Evolutionary conservation across 2,329 filamentous ascomycete species (phyloP).

Genomic region (Xylariaceae sp.): DNA sequence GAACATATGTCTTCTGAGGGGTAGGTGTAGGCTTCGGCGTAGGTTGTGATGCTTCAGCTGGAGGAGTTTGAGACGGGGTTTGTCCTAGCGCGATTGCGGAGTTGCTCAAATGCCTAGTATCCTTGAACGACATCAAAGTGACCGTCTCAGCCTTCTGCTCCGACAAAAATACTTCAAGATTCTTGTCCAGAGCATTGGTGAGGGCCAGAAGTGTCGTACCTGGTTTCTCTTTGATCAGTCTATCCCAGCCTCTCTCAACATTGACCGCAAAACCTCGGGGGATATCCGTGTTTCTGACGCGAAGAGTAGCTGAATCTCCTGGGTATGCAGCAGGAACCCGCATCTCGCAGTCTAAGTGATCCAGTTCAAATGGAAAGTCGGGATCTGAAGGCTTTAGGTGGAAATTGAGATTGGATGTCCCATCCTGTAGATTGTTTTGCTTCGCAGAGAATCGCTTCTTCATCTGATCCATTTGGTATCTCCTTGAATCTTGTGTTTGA

Average conservation of each 20-base stretch:
- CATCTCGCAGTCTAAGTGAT: conserved; percentile 63
- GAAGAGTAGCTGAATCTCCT: conserved; percentile 50
- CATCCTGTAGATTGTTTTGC: conserved; percentile 38
- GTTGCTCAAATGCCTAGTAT: conserved; percentile 44
- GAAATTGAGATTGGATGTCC: conserved; percentile 57
- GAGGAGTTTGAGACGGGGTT: conserved; percentile 4
- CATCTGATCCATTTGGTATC: conserved; percentile 72
- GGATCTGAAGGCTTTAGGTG: conserved; percentile 70
- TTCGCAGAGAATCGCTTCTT: conserved; percentile 58
- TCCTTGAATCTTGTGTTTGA: conserved; percentile 63
- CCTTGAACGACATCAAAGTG: conserved; percentile 60
- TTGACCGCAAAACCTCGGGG: conserved; percentile 71
- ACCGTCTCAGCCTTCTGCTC: conserved; percentile 68
- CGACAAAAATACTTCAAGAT: conserved; percentile 65
- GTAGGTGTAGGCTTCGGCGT: conserved; percentile 3
- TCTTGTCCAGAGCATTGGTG: conserved; percentile 67
- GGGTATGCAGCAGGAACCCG: conserved; percentile 64
- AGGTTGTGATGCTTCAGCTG: conserved; percentile 3
- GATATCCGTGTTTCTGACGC: conserved; percentile 64
- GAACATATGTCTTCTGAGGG: conserved; percentile 30
- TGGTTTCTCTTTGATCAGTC: conserved; percentile 51
- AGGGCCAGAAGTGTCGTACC: conserved; percentile 59
- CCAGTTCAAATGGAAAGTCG: conserved; percentile 77
- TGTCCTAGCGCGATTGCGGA: conserved; percentile 12
- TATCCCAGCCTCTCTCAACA: conserved; percentile 69